Evolutionary conservation across 2,329 filamentous ascomycete species (phyloP).

Genomic region (Annulohypoxylon truncatum): DNA sequence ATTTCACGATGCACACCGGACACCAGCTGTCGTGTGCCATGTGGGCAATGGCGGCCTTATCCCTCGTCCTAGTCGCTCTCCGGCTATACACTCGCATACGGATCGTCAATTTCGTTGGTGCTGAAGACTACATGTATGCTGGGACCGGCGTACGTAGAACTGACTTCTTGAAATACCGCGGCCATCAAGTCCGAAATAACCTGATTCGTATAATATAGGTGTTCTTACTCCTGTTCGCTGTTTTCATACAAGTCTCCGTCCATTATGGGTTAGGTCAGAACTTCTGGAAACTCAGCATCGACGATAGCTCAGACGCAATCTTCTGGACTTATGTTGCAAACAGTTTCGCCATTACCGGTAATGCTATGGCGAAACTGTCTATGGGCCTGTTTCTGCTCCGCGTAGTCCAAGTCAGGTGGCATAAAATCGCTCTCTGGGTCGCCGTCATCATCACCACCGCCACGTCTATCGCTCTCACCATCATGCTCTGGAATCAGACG

Average conservation of each 20-base stretch:
- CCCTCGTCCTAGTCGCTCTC: conserved; percentile 42
- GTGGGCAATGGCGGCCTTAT: conserved; percentile 53
- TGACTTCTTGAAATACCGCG: too few relatives aligned
- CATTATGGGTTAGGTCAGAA: conserved; percentile 51
- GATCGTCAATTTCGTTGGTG: conserved; percentile 53
- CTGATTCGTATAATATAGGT: not conserved
- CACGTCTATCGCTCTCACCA: conserved; percentile 49
- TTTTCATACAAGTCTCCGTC: conserved; percentile 52
- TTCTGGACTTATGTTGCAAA: conserved; percentile 56
- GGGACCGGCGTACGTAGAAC: conserved; percentile 47
- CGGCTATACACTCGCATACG: conserved; percentile 47
- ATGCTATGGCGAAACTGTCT: conserved; percentile 54
- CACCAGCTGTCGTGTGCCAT: conserved; percentile 47
- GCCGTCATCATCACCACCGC: conserved; percentile 49
- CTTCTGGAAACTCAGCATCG: conserved; percentile 50
- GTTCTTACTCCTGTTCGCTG: conserved; percentile 51
- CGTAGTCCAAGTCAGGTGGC: conserved; percentile 52
- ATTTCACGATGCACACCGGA: conserved; percentile 48
- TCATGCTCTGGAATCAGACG: conserved; percentile 56
- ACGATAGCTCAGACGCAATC: conserved; percentile 52
- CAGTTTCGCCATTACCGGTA: conserved; percentile 53
- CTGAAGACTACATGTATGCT: conserved; percentile 53
- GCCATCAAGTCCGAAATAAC: not conserved
- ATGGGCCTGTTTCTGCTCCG: conserved; percentile 55
- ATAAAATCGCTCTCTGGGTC: conserved; percentile 51